Evolutionary conservation across 1,284 basidiomycete genomes (phyloP), one percentile per base, ranked within the genome.

Genomic region (Meira miltonrushii): DNA sequence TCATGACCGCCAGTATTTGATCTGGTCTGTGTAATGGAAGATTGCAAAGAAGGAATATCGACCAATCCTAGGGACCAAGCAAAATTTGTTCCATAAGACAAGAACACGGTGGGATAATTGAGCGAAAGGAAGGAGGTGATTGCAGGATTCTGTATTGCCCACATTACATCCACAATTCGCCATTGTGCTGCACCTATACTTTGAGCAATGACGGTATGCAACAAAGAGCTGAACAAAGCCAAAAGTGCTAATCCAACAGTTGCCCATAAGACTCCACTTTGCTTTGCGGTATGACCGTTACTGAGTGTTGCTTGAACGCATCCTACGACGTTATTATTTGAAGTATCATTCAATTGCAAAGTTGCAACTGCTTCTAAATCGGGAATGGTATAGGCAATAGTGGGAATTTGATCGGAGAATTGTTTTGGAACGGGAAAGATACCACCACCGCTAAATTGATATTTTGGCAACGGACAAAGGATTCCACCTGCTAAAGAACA

Each of bases 281-380:
- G 88, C 60, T 85, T 84, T 0, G 86, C 84, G 1, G 90, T 89
- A 84, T 87, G 87, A 10, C 93, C 92, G 75, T 97, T 98, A 19
- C 89, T 87, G 3, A 97, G 81, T 0, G 92, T 94, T 8, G 91
- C 85, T 78, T 94, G 91, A 2, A 97, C 83, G 70, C 93, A 98
- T 0, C 91, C 90, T 48, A 87, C 89, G 60, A 89, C 82, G 4
- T 85, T 79, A 48, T 85, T 85, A 1, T 87, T 88, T 50, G 81
- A 80, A 40, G 85, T 82, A 63, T 90, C 85, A 0, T 82, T 84
- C 23, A 97, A 83, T 9, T 86, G 84, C 54, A 98, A 81, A 64
- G 90, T 88, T 0, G 86, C 92, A 66, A 87, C 91, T 0, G 89
- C 92, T 78, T 97, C 92, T 13, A 97, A 83, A 78, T 97, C 88